phyloP scores from a whole-genome alignment of 768 basidiomycete species.

The Tylopilus felleus region DNA sequence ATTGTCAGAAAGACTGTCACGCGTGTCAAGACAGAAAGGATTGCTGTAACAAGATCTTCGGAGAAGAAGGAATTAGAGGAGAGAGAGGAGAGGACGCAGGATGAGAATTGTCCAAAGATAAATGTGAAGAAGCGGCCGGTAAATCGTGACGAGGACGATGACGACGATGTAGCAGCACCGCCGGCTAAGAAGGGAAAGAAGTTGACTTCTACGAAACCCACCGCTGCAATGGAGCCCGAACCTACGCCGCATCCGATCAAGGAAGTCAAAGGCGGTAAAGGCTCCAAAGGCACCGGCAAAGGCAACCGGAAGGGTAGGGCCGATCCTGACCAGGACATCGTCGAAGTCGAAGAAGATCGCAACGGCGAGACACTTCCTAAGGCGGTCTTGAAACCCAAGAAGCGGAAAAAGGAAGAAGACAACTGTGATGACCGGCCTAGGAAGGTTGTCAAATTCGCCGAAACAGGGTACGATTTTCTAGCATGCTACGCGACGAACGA shows the following conservation, averaged over 20 bases:
- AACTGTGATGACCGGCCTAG: constrained; percentile 21
- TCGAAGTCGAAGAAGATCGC: not conserved
- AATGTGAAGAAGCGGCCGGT: constrained; percentile 5
- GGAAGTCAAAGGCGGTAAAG: not conserved
- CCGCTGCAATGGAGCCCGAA: not conserved
- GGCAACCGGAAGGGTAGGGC: not conserved
- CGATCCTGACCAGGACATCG: not conserved
- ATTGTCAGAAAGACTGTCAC: not conserved
- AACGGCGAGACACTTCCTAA: not conserved
- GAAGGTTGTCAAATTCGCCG: constrained; percentile 19
- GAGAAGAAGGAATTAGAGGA: not conserved
- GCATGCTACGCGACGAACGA: not conserved
- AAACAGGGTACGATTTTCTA: constrained; percentile 11
- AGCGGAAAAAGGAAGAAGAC: constrained; percentile 21
- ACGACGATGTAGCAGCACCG: not conserved
- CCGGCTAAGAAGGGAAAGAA: constrained; percentile 20
- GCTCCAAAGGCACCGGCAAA: not conserved
- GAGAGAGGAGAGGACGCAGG: not conserved
- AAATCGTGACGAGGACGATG: constrained; percentile 1
- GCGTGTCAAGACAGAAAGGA: not conserved
- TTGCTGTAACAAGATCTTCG: not conserved
- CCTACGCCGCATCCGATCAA: not conserved
- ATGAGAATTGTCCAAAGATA: not conserved
- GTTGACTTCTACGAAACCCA: not conserved
- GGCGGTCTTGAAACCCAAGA: constrained; percentile 9